Evolutionary conservation across 306 rosid species (phyloP).

Genomic region (Amphicarpaea edgeworthii): DNA sequence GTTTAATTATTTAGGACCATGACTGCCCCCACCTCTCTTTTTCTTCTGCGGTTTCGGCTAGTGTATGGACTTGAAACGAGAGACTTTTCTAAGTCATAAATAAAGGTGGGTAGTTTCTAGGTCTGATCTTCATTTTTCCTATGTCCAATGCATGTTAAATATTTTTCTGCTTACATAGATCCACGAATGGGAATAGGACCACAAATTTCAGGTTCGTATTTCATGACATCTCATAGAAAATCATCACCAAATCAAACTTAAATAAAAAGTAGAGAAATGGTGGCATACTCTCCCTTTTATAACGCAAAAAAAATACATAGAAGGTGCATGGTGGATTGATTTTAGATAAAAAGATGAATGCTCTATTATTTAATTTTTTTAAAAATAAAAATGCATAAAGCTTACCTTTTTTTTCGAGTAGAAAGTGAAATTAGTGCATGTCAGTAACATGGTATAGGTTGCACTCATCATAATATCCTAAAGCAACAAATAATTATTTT

Average conservation of each 20-base stretch:
- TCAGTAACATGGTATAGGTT: no score
- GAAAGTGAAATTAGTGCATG: no score
- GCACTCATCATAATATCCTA: no score
- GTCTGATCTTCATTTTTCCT: background rate
- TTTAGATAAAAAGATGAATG: no score
- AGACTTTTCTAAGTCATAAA: background rate
- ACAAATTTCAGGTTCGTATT: constrained; percentile 1
- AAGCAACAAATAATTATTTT: no score
- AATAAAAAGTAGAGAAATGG: no score
- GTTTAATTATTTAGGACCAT: constrained; percentile 17
- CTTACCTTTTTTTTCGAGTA: no score
- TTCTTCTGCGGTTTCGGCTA: background rate
- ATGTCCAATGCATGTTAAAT: background rate
- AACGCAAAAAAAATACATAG: no score
- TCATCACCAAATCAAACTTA: background rate
- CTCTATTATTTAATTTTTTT: no score
- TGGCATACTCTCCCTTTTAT: no score
- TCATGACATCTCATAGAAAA: background rate
- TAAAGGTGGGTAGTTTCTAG: background rate
- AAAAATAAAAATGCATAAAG: no score
- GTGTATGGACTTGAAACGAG: background rate
- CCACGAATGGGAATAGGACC: background rate
- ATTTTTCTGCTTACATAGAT: background rate
- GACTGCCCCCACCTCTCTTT: background rate
- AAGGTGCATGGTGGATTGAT: no score